Evolutionary conservation across 2,329 filamentous ascomycete species (phyloP).

Genomic region (Apiospora arundinis): DNA sequence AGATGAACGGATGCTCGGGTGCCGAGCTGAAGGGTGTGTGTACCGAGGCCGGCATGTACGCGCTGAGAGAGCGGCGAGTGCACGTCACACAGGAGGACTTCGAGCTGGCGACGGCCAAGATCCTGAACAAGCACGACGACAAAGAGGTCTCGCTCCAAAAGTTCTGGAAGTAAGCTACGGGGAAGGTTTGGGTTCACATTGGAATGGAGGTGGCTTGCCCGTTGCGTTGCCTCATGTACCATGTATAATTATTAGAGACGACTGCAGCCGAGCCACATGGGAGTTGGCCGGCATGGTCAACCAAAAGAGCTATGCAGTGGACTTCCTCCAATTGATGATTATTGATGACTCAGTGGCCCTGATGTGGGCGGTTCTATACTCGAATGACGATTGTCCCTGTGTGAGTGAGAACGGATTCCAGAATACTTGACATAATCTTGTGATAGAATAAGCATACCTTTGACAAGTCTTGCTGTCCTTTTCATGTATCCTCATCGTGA

Average conservation of each 20-base stretch:
- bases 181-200: background rate
- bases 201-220: background rate
- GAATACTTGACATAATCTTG: too few relatives aligned
- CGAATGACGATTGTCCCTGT: too few relatives aligned
- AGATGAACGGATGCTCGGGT: constrained; percentile 99
- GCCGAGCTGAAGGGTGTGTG: constrained; percentile 99
- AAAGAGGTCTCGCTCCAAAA: constrained; percentile 93
- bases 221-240: constrained; percentile 1
- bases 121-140: constrained; percentile 99
- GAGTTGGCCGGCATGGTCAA: background rate
- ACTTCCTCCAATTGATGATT: background rate
- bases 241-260: constrained; percentile 16
- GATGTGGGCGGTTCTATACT: background rate
- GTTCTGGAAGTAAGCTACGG: constrained; percentile 73
- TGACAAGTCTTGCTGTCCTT: background rate
- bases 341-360: background rate
- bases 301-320: constrained; percentile 11
- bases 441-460: background rate
- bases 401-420: too few relatives aligned
- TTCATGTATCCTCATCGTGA: too few relatives aligned
- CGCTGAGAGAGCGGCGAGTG: constrained; percentile 90
- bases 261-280: background rate
- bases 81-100: constrained; percentile 99
- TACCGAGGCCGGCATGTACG: constrained; percentile 98
- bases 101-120: constrained; percentile 97